phyloP scores from a whole-genome alignment of 2,329 filamentous ascomycete species.

The Nannizziopsis arthrosporioides region DNA sequence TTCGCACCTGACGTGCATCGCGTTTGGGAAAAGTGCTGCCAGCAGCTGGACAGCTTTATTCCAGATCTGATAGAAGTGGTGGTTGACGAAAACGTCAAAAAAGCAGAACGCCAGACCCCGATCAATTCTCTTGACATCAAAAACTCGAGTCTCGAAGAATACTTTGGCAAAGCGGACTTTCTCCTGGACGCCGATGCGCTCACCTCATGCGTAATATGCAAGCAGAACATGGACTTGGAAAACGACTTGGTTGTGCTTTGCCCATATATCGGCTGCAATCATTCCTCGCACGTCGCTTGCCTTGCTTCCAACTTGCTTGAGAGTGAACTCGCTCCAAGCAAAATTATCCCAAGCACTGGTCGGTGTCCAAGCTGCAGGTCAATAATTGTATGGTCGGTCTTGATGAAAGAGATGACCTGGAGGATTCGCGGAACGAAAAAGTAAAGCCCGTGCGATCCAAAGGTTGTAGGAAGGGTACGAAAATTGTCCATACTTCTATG shows the following conservation, averaged over 20 bases:
- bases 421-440: conserved; percentile 49
- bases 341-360: conserved; percentile 56
- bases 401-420: conserved; percentile 73
- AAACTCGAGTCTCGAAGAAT: conserved; percentile 40
- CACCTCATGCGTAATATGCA: conserved; percentile 42
- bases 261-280: conserved; percentile 37
- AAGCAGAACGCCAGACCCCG: conserved; percentile 19
- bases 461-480: not conserved
- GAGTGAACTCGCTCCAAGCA: conserved; percentile 26
- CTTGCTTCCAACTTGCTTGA: conserved; percentile 43
- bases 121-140: conserved; percentile 41
- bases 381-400: conserved; percentile 56
- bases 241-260: conserved; percentile 42
- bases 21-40: conserved; percentile 54
- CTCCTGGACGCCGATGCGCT: conserved; percentile 30
- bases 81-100: conserved; percentile 36
- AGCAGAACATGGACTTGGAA: conserved; percentile 25
- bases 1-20: conserved; percentile 58
- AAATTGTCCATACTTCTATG: not conserved
- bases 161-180: conserved; percentile 42
- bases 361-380: conserved; percentile 58
- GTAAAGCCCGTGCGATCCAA: conserved; percentile 24
- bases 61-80: conserved; percentile 42
- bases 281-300: conserved; percentile 45
- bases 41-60: conserved; percentile 39